Evolutionary conservation across 75 land plant genomes (phyloP).

Genomic region (Selaginella tamariscina): DNA sequence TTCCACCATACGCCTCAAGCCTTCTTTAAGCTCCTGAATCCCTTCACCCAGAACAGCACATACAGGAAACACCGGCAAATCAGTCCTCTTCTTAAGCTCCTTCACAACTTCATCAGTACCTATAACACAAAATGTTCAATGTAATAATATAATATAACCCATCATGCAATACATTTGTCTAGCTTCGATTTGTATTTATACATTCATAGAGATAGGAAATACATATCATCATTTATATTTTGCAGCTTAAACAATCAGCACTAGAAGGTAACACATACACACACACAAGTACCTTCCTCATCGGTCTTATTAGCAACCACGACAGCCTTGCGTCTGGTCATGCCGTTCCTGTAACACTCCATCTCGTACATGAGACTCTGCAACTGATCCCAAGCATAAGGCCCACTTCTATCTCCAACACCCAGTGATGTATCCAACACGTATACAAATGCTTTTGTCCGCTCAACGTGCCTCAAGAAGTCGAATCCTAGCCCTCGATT

Average conservation of each 20-base stretch:
- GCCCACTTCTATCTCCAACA: slow-evolving; percentile 52
- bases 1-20: slow-evolving; percentile 51
- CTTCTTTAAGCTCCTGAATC: slow-evolving; percentile 49
- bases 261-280: too few relatives aligned
- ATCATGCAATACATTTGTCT: too few relatives aligned
- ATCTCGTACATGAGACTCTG: slow-evolving; percentile 61
- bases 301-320: slow-evolving; percentile 84
- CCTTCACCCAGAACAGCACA: slow-evolving; percentile 89
- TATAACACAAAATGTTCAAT: too few relatives aligned
- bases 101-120: slow-evolving; percentile 31
- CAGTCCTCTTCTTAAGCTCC: slow-evolving; percentile 39
- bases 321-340: slow-evolving; percentile 56
- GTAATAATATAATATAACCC: too few relatives aligned
- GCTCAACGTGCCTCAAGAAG: slow-evolving; percentile 85
- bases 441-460: slow-evolving; percentile 82
- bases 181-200: too few relatives aligned
- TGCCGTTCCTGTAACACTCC: slow-evolving; percentile 56
- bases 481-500: slow-evolving; percentile 91
- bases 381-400: slow-evolving; percentile 76
- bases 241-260: too few relatives aligned
- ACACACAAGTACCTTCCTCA: slow-evolving; percentile 66
- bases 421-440: slow-evolving; percentile 81
- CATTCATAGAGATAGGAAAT: too few relatives aligned
- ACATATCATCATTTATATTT: too few relatives aligned
- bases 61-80: slow-evolving; percentile 56